These are phyloP conservation scores for Russula sp. DNA, from an alignment of 768 basidiomycete genomes.

Conservation along the genomic window DNA sequence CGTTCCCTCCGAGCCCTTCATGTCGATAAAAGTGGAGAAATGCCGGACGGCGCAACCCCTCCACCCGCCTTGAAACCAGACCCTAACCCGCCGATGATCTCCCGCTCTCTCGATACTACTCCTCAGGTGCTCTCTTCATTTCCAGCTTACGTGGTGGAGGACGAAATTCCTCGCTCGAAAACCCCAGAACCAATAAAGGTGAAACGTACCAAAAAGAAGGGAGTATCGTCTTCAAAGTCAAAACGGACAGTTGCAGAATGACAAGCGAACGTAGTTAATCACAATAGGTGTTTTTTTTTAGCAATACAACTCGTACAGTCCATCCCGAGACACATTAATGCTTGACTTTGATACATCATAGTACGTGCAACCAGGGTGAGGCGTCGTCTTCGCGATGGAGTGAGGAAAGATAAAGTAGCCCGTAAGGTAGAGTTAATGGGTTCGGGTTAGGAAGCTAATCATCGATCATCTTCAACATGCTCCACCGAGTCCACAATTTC, in stretches of 20 bases:
- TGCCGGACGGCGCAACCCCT: constrained; percentile 27
- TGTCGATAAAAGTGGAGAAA: constrained; percentile 29
- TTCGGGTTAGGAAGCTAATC: constrained; percentile 25
- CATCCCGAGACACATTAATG: constrained; percentile 24
- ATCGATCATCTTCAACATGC: constrained; percentile 77
- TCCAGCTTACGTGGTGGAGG: constrained; percentile 55
- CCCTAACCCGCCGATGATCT: constrained; percentile 31
- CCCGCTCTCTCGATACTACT: constrained; percentile 20
- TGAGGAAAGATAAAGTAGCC: constrained; percentile 26
- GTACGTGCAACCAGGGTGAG: constrained; percentile 7
- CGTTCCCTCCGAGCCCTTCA: constrained; percentile 19
- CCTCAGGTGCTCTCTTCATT: constrained; percentile 41
- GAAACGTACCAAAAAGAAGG: constrained; percentile 65
- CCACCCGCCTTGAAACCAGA: constrained; percentile 26
- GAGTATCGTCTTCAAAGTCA: constrained; percentile 56
- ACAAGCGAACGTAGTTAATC: constrained; percentile 24
- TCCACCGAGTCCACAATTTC: constrained; percentile 94
- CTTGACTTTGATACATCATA: constrained; percentile 22
- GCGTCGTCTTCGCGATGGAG: constrained; percentile 6
- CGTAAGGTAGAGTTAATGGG: constrained; percentile 4
- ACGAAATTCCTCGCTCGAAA: constrained; percentile 49
- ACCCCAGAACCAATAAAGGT: constrained; percentile 74
- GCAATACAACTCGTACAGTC: constrained; percentile 22
- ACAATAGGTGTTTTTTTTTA: constrained; percentile 12
- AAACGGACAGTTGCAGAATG: constrained; percentile 50